Evolutionary conservation across 2,329 filamentous ascomycete genomes (phyloP), one percentile per base, ranked within the genome.

Genomic region (Aaosphaeria pasadenensis): DNA sequence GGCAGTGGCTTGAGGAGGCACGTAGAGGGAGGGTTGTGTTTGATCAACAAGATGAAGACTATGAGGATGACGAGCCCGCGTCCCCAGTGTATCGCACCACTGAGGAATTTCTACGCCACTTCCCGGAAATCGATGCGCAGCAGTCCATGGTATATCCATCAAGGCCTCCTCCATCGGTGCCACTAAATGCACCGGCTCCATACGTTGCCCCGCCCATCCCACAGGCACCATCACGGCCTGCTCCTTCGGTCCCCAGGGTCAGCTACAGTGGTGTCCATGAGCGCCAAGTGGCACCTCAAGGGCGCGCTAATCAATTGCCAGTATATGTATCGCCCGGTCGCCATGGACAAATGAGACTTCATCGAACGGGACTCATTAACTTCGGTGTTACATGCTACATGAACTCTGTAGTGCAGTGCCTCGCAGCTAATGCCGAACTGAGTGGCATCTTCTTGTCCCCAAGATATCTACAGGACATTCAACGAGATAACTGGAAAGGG

Each of bases 311-410:
- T 4, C 66, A 73, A 30, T 61, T 75, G 7, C 65, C 72, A 6
- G 67, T 73, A 11, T 78, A 78, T 49, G 64, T 78, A 4, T 71
- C 75, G 3, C 72, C 73, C 11, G 71, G 71, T 32, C 71, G 73
- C 11, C 66, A 73, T 38, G 69, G 72, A 4, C 69, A 71, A 28
- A 71, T 75, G 35, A 70, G 73, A 30, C 75, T 83, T 58, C 80
- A 84, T n/a, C 75, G 76, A 33, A 87, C 89, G 7, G 91, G 92
- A 0, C 77, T 96, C 9, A 74, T 84, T 49, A 96, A 96, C 58
- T 88, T 90, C 38, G 83, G 84, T 1, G 86, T 87, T 42, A 91
- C 88, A 55, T 96, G 92, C 67, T 96, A 96, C 64, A 91, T 94
- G 77, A 96, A 96, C 69, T 86, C 89, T n/a, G 86, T 86, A 0